phyloP scores from a whole-genome alignment of 305 asterid genomes.

The Fraxinus albicans region DNA sequence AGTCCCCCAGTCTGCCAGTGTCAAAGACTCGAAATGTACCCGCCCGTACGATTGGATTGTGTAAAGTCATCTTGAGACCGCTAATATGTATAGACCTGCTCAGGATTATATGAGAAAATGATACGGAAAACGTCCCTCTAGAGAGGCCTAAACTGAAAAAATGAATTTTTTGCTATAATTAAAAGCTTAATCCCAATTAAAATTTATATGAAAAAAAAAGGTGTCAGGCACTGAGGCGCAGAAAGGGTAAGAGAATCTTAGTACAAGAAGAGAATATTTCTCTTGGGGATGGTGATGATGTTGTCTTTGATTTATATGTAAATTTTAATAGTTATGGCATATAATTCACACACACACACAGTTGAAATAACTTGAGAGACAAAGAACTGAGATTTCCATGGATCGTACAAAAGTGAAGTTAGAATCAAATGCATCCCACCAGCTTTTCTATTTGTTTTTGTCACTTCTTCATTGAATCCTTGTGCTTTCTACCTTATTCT shows the following conservation, averaged over 20 bases:
- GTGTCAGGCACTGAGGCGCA: not conserved
- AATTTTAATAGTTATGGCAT: not conserved
- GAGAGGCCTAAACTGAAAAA: not conserved
- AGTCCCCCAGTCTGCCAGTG: not conserved
- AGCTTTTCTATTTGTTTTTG: constrained; percentile 1
- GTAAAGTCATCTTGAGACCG: not conserved
- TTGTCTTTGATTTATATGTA: not conserved
- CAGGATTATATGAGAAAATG: too few species aligned
- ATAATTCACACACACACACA: not conserved
- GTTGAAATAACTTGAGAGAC: not conserved
- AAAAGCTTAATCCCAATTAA: not conserved
- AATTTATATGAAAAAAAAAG: not conserved
- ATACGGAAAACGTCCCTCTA: too few species aligned
- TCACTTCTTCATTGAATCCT: constrained; percentile 13
- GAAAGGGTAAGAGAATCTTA: constrained; percentile 1
- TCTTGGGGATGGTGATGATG: constrained; percentile 12
- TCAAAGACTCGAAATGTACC: not conserved
- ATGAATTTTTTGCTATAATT: not conserved
- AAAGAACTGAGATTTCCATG: not conserved
- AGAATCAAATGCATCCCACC: constrained; percentile 8
- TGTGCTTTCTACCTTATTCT: not conserved
- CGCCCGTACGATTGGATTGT: not conserved
- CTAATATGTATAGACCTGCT: too few species aligned
- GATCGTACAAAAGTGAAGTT: constrained; percentile 17
- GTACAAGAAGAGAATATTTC: constrained; percentile 18